phyloP scores from a whole-genome alignment of 306 rosid genomes.

The Senna siamea region DNA sequence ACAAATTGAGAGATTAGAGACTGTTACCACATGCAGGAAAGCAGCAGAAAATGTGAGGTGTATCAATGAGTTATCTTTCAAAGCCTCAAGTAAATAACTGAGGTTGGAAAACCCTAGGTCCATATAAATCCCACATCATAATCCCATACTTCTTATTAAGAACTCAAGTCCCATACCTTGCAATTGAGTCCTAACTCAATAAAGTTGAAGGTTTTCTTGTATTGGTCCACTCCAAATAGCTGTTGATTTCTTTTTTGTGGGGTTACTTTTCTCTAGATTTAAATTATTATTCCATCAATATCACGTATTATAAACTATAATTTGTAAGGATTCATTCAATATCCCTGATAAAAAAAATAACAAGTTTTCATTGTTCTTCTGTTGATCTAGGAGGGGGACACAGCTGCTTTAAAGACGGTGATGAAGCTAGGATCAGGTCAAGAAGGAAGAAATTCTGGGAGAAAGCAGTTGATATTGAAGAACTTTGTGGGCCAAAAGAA shows the following conservation, averaged over 20 bases:
- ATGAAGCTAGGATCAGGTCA: conserved; percentile 91
- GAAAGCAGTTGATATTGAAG: conserved; percentile 80
- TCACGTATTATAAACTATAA: neutral
- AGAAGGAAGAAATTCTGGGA: conserved; percentile 92
- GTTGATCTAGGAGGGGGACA: conserved; percentile 88
- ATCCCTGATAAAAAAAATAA: conserved; percentile 23
- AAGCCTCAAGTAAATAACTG: neutral
- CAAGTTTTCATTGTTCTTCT: conserved; percentile 18
- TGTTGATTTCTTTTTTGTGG: conserved; percentile 12
- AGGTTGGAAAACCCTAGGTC: neutral
- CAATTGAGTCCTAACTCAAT: too few relatives aligned
- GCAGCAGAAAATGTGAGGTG: conserved; percentile 20
- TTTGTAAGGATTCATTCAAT: neutral
- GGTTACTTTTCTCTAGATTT: neutral
- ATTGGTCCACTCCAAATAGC: neutral
- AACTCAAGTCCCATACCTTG: neutral
- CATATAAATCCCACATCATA: neutral
- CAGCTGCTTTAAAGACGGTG: conserved; percentile 93
- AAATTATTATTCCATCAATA: neutral
- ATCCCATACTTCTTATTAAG: neutral
- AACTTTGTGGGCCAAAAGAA: conserved; percentile 87
- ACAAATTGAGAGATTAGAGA: conserved; percentile 19
- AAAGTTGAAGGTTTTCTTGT: neutral
- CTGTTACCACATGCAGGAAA: conserved; percentile 5
- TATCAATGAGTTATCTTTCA: conserved; percentile 1